Base-by-base conservation (phyloP, 31 red algal species). In the Endocladia muricata region DNA sequence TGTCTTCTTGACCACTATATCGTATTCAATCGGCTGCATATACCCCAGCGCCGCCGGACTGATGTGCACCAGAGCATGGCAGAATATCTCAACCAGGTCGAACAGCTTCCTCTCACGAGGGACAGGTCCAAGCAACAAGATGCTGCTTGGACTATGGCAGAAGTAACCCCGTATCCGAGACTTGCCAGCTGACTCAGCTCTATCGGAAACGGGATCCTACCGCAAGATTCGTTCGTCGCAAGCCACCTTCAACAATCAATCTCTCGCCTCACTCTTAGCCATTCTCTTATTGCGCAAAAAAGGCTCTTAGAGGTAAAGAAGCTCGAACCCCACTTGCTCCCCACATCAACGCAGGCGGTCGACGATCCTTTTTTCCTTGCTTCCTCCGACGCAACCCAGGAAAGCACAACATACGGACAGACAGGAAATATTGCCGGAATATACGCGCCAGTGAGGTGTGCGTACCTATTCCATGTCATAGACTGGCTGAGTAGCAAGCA, bases 401-500 rank as follows among this genome's bases (percentile, higher is more conserved):
- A 52, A 4, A 70, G 32, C 9, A 40, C 71, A 30, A 69, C 83
- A 3, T 70, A 86, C 54, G 83, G 73, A 2, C 71, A 86, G 37
- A 70, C 71, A 23, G 60, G 83, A 35, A 70, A 77, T 37, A 7
- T 77, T 8, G 77, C 63, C 13, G 83, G 72, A 2, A 1, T 86
- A 2, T 61, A 43, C 13, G 2, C 78, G 61, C 72, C 62, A 44
- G 34, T 49, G 33, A 64, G 43, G 64, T 55, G 57, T 57, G 40
- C 1, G 11, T 3, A 42, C 1, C 23, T 88, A 2, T 88, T 40
- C 64, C 74, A 70, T 49, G 37, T 67, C 1, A 30, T 79, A 31
- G 75, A 88, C 48, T 88, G 84, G 74, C 38, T 26, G 3, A 88
- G 65, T 32, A 43, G 33, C 8, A 71, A 73, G 38, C 75, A 88